Percentiles rank a stretch among this genome's conserved stretches.
phyloP scores from a whole-genome alignment of 176 grass and related monocot species.

The Hordeum vulgare region DNA sequence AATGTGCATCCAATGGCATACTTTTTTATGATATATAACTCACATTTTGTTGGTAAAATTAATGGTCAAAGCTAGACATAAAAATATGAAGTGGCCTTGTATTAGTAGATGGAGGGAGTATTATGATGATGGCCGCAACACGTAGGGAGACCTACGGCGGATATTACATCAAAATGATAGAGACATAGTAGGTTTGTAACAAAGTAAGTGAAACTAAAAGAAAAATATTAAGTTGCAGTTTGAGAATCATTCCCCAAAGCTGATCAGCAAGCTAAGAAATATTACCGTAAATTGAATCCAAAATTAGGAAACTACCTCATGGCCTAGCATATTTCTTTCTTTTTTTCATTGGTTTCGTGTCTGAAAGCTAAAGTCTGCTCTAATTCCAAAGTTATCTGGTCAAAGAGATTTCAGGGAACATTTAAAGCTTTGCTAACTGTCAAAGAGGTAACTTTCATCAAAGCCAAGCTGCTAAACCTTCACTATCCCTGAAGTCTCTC shows the following conservation, averaged over 20 bases:
- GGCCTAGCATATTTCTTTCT: too few species aligned
- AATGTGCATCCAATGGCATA: too few species aligned
- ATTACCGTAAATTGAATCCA: neutral
- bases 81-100: too few species aligned
- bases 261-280: conserved; percentile 6
- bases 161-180: neutral
- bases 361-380: neutral
- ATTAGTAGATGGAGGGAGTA: too few species aligned
- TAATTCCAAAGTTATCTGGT: neutral
- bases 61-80: too few species aligned
- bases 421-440: neutral
- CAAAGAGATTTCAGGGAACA: neutral
- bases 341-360: neutral
- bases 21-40: too few species aligned
- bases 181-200: neutral
- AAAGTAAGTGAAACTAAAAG: neutral
- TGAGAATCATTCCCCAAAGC: neutral
- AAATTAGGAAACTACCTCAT: neutral
- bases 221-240: neutral
- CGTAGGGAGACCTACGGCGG: neutral
- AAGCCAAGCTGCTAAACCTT: conserved; percentile 10
- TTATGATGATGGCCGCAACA: neutral
- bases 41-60: too few species aligned
- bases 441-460: conserved; percentile 9
- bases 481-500: conserved; percentile 10